Evolutionary conservation across 441 rosid genomes (phyloP), one percentile per base, ranked within the genome.

Genomic region (Arabidopsis lyrata): DNA sequence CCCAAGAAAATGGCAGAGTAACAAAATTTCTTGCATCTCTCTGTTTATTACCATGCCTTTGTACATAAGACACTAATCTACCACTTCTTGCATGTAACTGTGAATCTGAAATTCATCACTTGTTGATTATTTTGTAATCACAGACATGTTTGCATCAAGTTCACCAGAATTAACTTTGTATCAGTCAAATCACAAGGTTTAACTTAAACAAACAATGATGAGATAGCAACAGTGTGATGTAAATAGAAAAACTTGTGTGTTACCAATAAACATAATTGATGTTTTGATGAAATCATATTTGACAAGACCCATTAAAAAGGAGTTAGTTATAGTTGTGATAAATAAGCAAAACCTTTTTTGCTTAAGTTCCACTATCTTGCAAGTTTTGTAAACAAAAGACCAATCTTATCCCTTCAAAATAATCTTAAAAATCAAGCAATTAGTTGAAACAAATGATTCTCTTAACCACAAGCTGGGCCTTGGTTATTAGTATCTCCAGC

Each of bases 391-490:
- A 11, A 45, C 13, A 58, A 36, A 67, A 41, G 80, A 71, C 76
- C 72, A 77, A 70, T 70, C 8, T 64, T 42, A 58, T 42, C 77
- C 59, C 36, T 64, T 29, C 1, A 64, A 70, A 15, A 58, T 57
- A 77, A 65, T 35, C 80, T 77, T 77, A 5, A 72, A 66, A 77
- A 53, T 59, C 68, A 77, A 77, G 77, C 69, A 77, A 77, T 77
- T 77, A 72, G 80, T 71, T 72, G 77, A 77, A 64, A 63, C 77
- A 77, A 72, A 77, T 77, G 80, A 77, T 77, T 60, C 77, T 14
- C 60, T 39, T 77, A 77, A 77, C 80, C 60, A 72, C 39, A 72
- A 52, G 35, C 59, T 24, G 77, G 77, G 60, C 77, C 80, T 59
- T 42, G 63, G 63, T 48, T 34, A 71, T 65, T 60, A 64, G 56